Evolutionary conservation across 129 eudicot genomes (phyloP).

Genomic region (Flaveria robusta): DNA sequence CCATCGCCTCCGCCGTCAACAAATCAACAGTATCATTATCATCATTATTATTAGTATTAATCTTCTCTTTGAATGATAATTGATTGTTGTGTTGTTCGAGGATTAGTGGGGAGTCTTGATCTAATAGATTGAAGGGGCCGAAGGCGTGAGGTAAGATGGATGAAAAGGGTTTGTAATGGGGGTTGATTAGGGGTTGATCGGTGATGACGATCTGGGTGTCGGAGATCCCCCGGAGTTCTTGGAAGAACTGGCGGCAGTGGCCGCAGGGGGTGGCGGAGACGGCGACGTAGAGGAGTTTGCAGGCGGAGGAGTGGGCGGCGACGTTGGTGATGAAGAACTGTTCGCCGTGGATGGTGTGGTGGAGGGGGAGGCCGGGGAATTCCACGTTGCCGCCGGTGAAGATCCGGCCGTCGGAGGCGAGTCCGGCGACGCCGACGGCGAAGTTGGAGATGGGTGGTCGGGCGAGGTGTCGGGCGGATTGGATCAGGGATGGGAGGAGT

Average conservation of each 20-base stretch:
- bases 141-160: constrained; percentile 56
- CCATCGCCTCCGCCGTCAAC: constrained; percentile 42
- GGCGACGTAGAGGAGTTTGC: constrained; percentile 52
- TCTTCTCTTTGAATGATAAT: not conserved
- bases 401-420: constrained; percentile 77
- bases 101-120: constrained; percentile 55
- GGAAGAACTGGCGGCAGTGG: constrained; percentile 94
- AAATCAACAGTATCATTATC: constrained; percentile 5
- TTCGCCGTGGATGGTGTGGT: constrained; percentile 90
- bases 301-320: constrained; percentile 47
- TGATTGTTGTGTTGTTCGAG: constrained; percentile 56
- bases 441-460: constrained; percentile 70
- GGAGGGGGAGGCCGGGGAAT: constrained; percentile 73
- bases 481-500: constrained; percentile 72
- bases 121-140: constrained; percentile 70
- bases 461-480: constrained; percentile 60
- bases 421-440: constrained; percentile 77
- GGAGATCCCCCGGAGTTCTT: constrained; percentile 63
- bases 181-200: constrained; percentile 17
- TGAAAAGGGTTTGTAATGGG: constrained; percentile 39
- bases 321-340: constrained; percentile 80
- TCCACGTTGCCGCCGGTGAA: constrained; percentile 80
- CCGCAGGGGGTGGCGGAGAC: constrained; percentile 95
- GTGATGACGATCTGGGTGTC: constrained; percentile 53
- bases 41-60: too few relatives aligned